Conservation (phyloP, 257 asterid genomes). For the Voacanga thouarsii region DNA sequence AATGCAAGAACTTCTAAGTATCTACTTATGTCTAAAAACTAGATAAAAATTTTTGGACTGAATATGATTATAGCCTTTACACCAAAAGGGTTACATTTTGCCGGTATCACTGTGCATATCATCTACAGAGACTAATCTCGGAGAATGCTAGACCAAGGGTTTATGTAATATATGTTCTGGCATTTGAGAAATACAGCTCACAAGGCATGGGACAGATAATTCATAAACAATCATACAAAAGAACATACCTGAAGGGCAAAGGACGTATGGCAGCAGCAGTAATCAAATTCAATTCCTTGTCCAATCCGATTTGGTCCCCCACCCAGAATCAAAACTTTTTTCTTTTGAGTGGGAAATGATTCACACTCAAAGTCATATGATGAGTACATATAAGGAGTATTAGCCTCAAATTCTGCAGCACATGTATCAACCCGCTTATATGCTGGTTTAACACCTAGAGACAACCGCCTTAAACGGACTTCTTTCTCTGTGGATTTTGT, state of each 20-base stretch:
- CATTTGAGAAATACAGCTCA: not conserved
- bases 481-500: constrained; percentile 71
- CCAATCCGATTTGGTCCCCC: constrained; percentile 99
- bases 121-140: not conserved
- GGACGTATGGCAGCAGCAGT: constrained; percentile 96
- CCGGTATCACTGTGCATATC: not conserved
- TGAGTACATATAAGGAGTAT: constrained; percentile 96
- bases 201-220: constrained; percentile 14
- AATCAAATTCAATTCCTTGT: constrained; percentile 98
- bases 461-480: constrained; percentile 68
- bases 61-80: not conserved
- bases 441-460: constrained; percentile 82
- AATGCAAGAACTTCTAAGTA: not conserved
- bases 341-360: constrained; percentile 71
- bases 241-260: constrained; percentile 89
- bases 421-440: constrained; percentile 96
- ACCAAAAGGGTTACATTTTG: not conserved
- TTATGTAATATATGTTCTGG: not conserved
- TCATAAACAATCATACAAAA: constrained; percentile 14
- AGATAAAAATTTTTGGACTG: not conserved
- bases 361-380: constrained; percentile 89
- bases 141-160: not conserved
- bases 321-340: constrained; percentile 87
- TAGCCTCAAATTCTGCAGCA: constrained; percentile 98
- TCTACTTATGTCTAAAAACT: not conserved